Base-by-base conservation (phyloP, 768 basidiomycete species). In the Vishniacozyma victoriae region DNA sequence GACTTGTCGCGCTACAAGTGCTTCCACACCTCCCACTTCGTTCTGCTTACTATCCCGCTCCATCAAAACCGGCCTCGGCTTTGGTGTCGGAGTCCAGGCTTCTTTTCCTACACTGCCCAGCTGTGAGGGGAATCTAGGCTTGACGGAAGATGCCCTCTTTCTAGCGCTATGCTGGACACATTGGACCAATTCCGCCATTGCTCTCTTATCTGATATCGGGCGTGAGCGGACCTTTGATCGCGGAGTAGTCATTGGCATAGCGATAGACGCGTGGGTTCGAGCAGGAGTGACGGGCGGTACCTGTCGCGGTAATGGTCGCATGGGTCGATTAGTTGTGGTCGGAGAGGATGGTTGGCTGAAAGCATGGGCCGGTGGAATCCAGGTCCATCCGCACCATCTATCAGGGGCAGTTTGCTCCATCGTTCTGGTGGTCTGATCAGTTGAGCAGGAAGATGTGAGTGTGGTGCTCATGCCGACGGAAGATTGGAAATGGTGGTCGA, bases 331-430 rank as follows among this genome's bases (percentile, higher is more conserved):
- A 55, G 26, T n/a, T 22, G n/a, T 15, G 19, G 23, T 31, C 24
- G 41, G 36, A 12, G 15, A 5, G 26, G 18, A 13, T 14, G 31
- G 41, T 20, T 12, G 4, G 24, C 29, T 15, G 22, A 20, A 13
- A 9, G 12, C 11, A 18, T 6, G 25, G 18, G 46, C 20, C 35
- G 40, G 41, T 16, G 44, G 38, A 9, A 46, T 29, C 54, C 54
- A 55, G 16, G 54, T 46, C 54, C 54, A 55, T 7, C 54, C 54
- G 25, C 50, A 23, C 54, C 54, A 55, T 35, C 44, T n/a, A n/a
- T n/a, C n/a, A n/a, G n/a, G n/a, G n/a, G n/a, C n/a, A n/a, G n/a
- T n/a, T n/a, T n/a, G n/a, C n/a, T n/a, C n/a, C n/a, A n/a, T n/a
- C n/a, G n/a, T n/a, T n/a, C n/a, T n/a, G n/a, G n/a, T n/a, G n/a